phyloP scores from a whole-genome alignment of 257 asterid species.

The Solanum corneliomulleri region DNA sequence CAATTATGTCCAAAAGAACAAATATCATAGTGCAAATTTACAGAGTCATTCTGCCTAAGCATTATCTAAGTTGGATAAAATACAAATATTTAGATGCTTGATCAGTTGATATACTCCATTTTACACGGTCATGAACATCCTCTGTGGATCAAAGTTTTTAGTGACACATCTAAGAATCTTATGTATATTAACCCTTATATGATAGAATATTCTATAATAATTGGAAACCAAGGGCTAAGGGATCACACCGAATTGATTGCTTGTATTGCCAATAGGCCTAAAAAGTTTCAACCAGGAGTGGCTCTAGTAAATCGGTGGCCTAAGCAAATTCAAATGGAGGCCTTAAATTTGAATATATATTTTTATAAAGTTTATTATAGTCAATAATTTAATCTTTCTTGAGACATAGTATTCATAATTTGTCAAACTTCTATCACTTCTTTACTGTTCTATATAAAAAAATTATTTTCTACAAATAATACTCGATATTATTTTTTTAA shows the following conservation, averaged over 20 bases:
- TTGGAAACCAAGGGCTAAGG: background rate
- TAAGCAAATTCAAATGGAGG: too few species aligned
- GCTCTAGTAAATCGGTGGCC: too few species aligned
- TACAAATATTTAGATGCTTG: background rate
- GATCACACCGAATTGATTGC: background rate
- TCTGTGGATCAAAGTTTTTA: background rate
- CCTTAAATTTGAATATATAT: too few species aligned
- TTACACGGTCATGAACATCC: background rate
- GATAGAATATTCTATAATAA: background rate
- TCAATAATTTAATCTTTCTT: too few species aligned
- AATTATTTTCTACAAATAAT: too few species aligned
- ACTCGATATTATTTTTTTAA: too few species aligned
- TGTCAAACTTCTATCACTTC: too few species aligned
- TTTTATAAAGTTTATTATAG: too few species aligned
- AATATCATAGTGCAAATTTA: background rate
- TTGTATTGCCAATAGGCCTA: background rate
- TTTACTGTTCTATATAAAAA: too few species aligned
- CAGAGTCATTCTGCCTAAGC: background rate
- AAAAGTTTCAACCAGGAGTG: background rate
- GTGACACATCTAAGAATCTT: background rate
- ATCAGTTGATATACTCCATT: background rate
- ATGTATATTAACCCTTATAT: background rate
- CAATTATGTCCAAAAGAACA: background rate
- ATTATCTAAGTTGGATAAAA: background rate
- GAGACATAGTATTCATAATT: too few species aligned